A percentile compares a stretch with the other conserved stretches of the same genome.
Conservation (phyloP, 345 rosid genomes). For the Aurinia saxatilis region DNA sequence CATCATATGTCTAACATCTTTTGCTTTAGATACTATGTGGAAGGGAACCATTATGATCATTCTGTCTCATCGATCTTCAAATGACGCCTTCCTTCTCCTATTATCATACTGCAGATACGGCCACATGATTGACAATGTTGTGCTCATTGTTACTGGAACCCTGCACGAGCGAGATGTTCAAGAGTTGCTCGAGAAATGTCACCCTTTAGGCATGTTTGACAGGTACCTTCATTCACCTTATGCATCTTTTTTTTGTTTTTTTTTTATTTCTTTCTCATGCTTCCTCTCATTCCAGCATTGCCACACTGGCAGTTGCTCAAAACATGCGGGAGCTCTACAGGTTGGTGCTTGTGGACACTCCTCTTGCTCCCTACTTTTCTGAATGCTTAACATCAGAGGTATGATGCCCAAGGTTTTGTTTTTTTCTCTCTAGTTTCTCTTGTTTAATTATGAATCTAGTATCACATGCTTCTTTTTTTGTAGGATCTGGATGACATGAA, state of each 20-base stretch:
- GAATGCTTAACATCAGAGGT: constrained; percentile 99
- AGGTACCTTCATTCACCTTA: constrained; percentile 39
- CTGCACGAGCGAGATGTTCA: constrained; percentile 99
- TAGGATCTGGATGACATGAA: constrained; percentile 99
- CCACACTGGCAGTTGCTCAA: constrained; percentile 97
- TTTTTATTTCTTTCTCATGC: background rate
- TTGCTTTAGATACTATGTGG: no score
- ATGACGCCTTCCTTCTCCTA: background rate
- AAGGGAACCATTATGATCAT: no score
- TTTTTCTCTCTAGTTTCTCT: background rate
- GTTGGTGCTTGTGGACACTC: constrained; percentile 97
- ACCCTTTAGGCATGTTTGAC: constrained; percentile 99
- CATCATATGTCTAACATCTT: no score
- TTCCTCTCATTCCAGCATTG: constrained; percentile 51
- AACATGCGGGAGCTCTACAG: constrained; percentile 97
- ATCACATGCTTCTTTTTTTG: background rate
- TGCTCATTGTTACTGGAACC: constrained; percentile 96
- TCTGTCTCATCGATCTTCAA: no score
- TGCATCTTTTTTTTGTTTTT: background rate
- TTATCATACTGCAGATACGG: constrained; percentile 90
- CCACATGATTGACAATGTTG: constrained; percentile 99
- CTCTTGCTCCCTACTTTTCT: constrained; percentile 95
- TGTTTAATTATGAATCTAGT: no score
- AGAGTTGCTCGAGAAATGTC: constrained; percentile 92
- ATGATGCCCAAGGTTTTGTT: background rate